Base-by-base conservation (phyloP, 177 flowering plant genomes). In the Tripterygium wilfordii region DNA sequence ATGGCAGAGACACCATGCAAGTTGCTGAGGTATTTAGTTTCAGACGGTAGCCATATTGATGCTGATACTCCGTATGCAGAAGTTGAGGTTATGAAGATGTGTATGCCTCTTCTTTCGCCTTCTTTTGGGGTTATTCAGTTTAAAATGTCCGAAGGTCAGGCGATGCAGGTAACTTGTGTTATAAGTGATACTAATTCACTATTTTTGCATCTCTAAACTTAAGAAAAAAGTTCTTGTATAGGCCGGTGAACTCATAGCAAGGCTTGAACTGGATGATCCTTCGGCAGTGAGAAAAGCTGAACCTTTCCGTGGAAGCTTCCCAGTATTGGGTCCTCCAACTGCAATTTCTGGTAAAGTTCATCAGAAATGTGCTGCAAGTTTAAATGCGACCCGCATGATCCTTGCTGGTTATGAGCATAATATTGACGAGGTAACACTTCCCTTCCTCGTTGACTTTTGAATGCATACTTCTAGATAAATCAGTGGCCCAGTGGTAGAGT, bases 81-180 rank as follows among this genome's bases (percentile, higher is more conserved):
- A 60, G 99, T 94, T 49, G 99, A 94, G 71, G 99, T 94, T 45
- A 94, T 94, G 99, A 94, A 94, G 70, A 94, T 94, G 99, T 94
- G 99, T 46, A 94, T 94, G 99, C 99, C 99, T 22, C 90, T 94
- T 63, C 80, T 94, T 61, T 77, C 92, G 51, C 99, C 99, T 56
- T 95, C 99, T 70, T 75, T 97, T 46, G 99, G 99, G 56, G 56
- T 68, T 8, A 72, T 94, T 45, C 95, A 79, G 17, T 83, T 90
- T 63, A 62, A 75, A 58, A 66, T 90, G 83, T 77, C 97, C 22
- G 99, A 94, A 82, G 99, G 99, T 54, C 99, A 90, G 66, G 88
- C 99, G 22, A 85, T 94, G 95, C 96, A 90, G 95, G 99, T 94
- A 58, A 59, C 48, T 46, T 17, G 31, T 48, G 35, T 53, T 50